A percentile compares a stretch with the other conserved stretches of the same genome.
phyloP scores from a whole-genome alignment of 768 basidiomycete species.

The Tricholoma saponaceum region DNA sequence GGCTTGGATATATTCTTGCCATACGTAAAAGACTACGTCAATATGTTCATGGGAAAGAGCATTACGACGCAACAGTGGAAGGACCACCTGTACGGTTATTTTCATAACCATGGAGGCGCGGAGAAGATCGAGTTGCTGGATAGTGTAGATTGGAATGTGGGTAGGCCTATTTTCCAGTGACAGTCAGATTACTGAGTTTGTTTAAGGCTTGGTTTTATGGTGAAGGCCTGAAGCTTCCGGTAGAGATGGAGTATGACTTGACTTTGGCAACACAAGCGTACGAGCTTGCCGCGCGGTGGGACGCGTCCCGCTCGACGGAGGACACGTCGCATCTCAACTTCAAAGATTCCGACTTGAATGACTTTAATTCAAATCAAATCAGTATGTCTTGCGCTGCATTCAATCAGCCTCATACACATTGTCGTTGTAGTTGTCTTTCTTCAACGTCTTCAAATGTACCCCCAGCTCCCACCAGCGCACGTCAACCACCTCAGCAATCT shows the following conservation, averaged over 20 bases:
- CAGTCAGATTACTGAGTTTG: not conserved
- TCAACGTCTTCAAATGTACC: constrained; percentile 65
- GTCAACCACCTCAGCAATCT: constrained; percentile 57
- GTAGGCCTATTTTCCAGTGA: constrained; percentile 19
- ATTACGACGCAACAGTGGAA: constrained; percentile 87
- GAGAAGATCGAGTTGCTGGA: constrained; percentile 66
- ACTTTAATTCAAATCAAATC: constrained; percentile 74
- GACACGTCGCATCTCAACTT: constrained; percentile 51
- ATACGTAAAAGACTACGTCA: constrained; percentile 79
- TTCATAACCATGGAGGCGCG: constrained; percentile 47
- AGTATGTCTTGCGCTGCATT: constrained; percentile 33
- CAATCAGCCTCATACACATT: not conserved
- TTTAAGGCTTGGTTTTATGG: constrained; percentile 78
- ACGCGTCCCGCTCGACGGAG: constrained; percentile 47
- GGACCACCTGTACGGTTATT: constrained; percentile 71
- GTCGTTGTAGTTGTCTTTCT: constrained; percentile 69
- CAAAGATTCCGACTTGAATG: constrained; percentile 51
- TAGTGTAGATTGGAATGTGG: constrained; percentile 73
- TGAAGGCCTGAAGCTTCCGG: constrained; percentile 70
- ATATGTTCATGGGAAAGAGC: constrained; percentile 76
- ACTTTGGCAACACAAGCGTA: constrained; percentile 69
- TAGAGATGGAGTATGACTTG: constrained; percentile 69
- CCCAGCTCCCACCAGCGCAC: constrained; percentile 56
- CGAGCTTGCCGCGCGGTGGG: constrained; percentile 71
- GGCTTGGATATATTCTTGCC: constrained; percentile 82